A percentile compares a stretch with the other conserved stretches of the same genome.
phyloP scores from a whole-genome alignment of 768 basidiomycete genomes.

The Suillus subluteus region DNA sequence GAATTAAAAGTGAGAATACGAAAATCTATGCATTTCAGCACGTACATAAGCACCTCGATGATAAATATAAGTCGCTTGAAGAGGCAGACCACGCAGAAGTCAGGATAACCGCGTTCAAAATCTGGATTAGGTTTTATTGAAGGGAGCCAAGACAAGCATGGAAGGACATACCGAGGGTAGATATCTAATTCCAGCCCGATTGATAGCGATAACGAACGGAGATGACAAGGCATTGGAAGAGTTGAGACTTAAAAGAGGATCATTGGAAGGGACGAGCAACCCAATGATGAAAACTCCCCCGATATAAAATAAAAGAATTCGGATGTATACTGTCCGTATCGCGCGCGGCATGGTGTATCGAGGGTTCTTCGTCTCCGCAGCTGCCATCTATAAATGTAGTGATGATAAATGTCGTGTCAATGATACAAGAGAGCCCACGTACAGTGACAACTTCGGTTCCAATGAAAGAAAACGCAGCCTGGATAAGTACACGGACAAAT shows the following conservation, averaged over 20 bases:
- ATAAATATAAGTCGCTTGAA: slow-evolving; percentile 1
- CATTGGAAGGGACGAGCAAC: neutral
- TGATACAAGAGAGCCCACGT: neutral
- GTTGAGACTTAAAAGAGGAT: neutral
- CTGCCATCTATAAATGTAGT: neutral
- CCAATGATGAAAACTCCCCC: neutral
- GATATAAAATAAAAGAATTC: neutral
- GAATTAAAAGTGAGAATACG: neutral
- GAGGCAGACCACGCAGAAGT: neutral
- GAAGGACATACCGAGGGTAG: neutral
- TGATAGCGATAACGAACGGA: neutral
- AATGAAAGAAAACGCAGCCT: neutral
- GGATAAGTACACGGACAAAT: neutral
- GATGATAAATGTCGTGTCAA: neutral
- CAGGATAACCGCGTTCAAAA: neutral
- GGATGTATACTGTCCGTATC: neutral
- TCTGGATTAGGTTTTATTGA: neutral
- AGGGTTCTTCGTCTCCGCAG: neutral
- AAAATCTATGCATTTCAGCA: neutral
- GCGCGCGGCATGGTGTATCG: neutral
- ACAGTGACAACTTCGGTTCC: slow-evolving; percentile 1
- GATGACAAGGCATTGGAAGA: neutral
- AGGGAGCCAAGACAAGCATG: neutral
- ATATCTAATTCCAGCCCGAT: neutral
- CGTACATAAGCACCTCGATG: neutral